phyloP scores from a whole-genome alignment of 371 early-diverging fungal genomes.

The Mucor mucedo region DNA sequence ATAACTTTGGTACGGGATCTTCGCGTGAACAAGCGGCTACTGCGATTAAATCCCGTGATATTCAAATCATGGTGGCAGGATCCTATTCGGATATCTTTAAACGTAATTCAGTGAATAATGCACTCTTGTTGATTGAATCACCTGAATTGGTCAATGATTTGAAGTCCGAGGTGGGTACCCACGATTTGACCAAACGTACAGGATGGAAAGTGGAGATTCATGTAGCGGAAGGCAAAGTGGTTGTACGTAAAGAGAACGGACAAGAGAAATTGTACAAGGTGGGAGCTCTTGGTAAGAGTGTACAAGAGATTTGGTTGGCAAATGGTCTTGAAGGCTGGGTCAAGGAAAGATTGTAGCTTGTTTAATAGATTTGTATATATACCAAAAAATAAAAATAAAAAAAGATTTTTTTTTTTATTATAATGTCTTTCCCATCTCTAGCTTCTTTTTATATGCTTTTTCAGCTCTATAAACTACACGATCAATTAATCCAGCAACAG shows the following conservation, averaged over 20 bases:
- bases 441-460: conserved; percentile 77
- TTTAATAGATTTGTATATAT: conserved; percentile 1
- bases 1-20: conserved; percentile 96
- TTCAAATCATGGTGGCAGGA: conserved; percentile 85
- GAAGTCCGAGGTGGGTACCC: conserved; percentile 48
- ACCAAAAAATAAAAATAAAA: background rate
- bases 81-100: conserved; percentile 95
- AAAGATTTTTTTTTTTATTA: conserved; percentile 11
- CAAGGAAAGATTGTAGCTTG: conserved; percentile 51
- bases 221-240: conserved; percentile 59
- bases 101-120: conserved; percentile 97
- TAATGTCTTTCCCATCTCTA: conserved; percentile 83
- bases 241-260: conserved; percentile 48
- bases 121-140: conserved; percentile 86
- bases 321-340: conserved; percentile 95
- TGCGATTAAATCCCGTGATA: conserved; percentile 84
- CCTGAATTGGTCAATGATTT: conserved; percentile 81
- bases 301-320: conserved; percentile 91
- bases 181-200: conserved; percentile 71
- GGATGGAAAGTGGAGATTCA: conserved; percentile 70
- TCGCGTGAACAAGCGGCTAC: conserved; percentile 98
- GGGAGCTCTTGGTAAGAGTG: conserved; percentile 84
- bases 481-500: conserved; percentile 94
- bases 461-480: conserved; percentile 88
- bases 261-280: conserved; percentile 62